Evolutionary conservation across 2,329 filamentous ascomycete species (phyloP).

Genomic region (Scolecobasidium constrictum): DNA sequence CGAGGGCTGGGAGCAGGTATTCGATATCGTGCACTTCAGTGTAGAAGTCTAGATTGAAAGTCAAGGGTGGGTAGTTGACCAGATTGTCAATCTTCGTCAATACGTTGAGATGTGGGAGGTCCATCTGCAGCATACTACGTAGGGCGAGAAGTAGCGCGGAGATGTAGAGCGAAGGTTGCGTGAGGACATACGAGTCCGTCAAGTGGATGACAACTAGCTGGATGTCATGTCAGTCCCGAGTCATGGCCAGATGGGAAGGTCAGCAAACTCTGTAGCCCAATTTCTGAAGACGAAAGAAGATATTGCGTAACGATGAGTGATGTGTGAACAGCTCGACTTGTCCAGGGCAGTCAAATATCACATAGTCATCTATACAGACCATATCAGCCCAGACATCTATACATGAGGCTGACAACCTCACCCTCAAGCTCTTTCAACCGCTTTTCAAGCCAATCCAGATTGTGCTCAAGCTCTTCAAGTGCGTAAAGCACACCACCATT

Average conservation of each 20-base stretch:
- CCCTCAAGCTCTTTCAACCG: conserved; percentile 64
- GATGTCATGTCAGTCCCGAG: not conserved
- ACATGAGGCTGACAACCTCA: conserved; percentile 20
- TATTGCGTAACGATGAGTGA: conserved; percentile 81
- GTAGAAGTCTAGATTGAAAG: conserved; percentile 94
- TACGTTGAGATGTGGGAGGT: conserved; percentile 90
- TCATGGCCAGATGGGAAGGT: conserved; percentile 12
- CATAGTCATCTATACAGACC: conserved; percentile 60
- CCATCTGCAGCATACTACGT: conserved; percentile 96
- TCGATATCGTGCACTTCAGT: conserved; percentile 91
- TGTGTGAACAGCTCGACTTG: conserved; percentile 97
- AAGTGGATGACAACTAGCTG: conserved; percentile 90
- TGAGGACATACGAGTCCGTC: conserved; percentile 87
- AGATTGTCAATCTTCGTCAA: conserved; percentile 97
- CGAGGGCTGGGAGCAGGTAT: conserved; percentile 71
- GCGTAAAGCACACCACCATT: conserved; percentile 91
- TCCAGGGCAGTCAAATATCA: conserved; percentile 92
- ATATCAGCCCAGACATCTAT: conserved; percentile 8
- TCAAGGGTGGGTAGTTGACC: conserved; percentile 68
- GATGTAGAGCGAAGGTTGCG: conserved; percentile 86
- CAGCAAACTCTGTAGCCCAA: conserved; percentile 74
- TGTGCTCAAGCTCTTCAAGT: conserved; percentile 87
- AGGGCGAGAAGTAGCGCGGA: conserved; percentile 88
- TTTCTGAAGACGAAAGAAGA: conserved; percentile 85
- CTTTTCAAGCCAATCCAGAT: conserved; percentile 83